These are phyloP conservation scores for Dalbergia cultrata DNA, from an alignment of 306 rosid genomes.

Conservation along the genomic window DNA sequence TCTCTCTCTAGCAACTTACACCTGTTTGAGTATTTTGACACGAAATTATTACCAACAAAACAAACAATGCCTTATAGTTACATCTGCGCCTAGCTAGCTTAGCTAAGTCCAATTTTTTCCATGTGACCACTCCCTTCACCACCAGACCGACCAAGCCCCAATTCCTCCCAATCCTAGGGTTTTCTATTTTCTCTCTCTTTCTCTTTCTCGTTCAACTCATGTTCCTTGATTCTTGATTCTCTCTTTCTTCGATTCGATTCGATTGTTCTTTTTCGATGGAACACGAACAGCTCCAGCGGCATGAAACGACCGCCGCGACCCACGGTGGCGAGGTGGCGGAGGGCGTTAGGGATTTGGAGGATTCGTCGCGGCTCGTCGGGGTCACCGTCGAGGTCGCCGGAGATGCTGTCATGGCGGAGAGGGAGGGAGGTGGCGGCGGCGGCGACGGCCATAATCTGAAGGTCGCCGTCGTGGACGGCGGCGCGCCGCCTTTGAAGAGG, in stretches of 20 bases:
- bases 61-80: constrained; percentile 52
- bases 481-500: constrained; percentile 50
- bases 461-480: constrained; percentile 45
- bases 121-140: constrained; percentile 48
- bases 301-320: neutral
- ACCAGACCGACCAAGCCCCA: constrained; percentile 38
- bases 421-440: neutral
- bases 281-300: constrained; percentile 30
- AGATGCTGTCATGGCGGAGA: constrained; percentile 40
- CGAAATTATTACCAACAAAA: constrained; percentile 50
- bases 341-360: constrained; percentile 34
- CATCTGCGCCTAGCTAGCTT: constrained; percentile 47
- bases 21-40: constrained; percentile 22
- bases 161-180: constrained; percentile 60
- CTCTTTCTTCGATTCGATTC: neutral
- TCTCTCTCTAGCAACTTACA: constrained; percentile 42
- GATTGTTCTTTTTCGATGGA: constrained; percentile 37
- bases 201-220: constrained; percentile 30
- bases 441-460: constrained; percentile 26
- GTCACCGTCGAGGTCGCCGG: constrained; percentile 25
- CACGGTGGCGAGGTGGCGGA: constrained; percentile 22
- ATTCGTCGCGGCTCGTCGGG: constrained; percentile 55
- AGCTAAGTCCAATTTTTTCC: constrained; percentile 48
- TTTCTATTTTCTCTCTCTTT: neutral
- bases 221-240: constrained; percentile 38